phyloP scores from a whole-genome alignment of 23 red algal genomes.

The Cyanidiococcus yangmingshanensis region DNA sequence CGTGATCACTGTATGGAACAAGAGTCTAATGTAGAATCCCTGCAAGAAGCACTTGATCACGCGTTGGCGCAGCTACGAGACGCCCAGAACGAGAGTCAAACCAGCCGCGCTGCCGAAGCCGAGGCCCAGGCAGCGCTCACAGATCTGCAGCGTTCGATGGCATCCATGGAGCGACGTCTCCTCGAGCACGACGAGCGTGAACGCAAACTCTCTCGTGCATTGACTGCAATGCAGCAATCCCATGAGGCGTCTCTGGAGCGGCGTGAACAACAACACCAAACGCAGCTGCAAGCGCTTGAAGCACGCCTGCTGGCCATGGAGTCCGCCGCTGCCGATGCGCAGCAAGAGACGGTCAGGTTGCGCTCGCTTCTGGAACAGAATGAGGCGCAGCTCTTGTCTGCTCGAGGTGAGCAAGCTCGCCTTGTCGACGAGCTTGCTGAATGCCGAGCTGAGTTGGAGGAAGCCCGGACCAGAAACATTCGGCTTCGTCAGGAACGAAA shows the following conservation, averaged over 20 bases:
- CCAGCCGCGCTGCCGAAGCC: not conserved
- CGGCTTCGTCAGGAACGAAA: not conserved
- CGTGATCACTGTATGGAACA: not conserved
- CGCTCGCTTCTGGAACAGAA: not conserved
- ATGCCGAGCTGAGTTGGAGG: slow-evolving; percentile 1
- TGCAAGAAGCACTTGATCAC: not conserved
- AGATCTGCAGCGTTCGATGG: not conserved
- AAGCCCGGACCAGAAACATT: not conserved
- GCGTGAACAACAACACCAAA: not conserved
- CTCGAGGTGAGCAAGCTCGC: not conserved
- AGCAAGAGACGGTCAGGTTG: not conserved
- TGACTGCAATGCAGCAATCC: not conserved
- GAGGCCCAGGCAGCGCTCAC: not conserved
- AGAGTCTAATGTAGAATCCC: not conserved
- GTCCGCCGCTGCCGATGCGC: not conserved
- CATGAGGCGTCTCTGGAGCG: not conserved
- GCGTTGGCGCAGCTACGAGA: not conserved
- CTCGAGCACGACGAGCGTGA: not conserved
- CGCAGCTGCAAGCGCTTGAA: not conserved
- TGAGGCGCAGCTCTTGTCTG: not conserved
- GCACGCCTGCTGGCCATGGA: not conserved
- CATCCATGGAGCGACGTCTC: not conserved
- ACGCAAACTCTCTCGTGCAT: not conserved
- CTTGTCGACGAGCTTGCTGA: not conserved
- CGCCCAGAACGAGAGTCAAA: not conserved